A percentile compares a stretch with the other conserved stretches of the same genome.
Conservation (phyloP, 23 red algal genomes). For the Gracilaria domingensis region DNA sequence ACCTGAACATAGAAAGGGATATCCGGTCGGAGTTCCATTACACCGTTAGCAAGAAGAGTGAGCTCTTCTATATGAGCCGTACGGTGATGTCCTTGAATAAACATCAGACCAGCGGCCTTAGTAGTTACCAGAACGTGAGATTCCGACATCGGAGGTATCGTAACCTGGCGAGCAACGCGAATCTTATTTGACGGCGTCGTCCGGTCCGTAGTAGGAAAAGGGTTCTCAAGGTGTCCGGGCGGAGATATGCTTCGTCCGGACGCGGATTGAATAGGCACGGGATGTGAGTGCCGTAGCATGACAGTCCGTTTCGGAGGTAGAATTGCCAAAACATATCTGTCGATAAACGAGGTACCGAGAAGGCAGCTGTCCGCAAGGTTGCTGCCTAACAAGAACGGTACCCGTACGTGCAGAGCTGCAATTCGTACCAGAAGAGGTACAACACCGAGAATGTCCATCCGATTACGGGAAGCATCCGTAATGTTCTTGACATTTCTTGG, state of each 20-base stretch:
- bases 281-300: neutral
- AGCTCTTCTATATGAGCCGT: neutral
- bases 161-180: neutral
- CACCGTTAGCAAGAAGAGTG: neutral
- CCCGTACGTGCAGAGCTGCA: neutral
- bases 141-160: constrained; percentile 10
- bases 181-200: constrained; percentile 11
- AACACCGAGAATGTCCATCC: neutral
- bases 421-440: neutral
- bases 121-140: neutral
- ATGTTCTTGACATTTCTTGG: neutral
- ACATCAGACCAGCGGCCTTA: neutral
- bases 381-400: neutral
- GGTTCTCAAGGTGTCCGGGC: neutral
- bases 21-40: neutral
- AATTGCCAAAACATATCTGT: constrained; percentile 8
- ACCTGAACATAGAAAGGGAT: constrained; percentile 21
- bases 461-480: neutral
- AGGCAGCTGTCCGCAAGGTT: neutral
- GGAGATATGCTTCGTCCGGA: neutral
- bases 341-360: constrained; percentile 18
- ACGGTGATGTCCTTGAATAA: constrained; percentile 3
- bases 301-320: neutral
- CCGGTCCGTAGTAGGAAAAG: neutral
- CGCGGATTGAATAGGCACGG: constrained; percentile 21